phyloP scores from a whole-genome alignment of 2,329 filamentous ascomycete genomes.

The Aspergillus jensenii region DNA sequence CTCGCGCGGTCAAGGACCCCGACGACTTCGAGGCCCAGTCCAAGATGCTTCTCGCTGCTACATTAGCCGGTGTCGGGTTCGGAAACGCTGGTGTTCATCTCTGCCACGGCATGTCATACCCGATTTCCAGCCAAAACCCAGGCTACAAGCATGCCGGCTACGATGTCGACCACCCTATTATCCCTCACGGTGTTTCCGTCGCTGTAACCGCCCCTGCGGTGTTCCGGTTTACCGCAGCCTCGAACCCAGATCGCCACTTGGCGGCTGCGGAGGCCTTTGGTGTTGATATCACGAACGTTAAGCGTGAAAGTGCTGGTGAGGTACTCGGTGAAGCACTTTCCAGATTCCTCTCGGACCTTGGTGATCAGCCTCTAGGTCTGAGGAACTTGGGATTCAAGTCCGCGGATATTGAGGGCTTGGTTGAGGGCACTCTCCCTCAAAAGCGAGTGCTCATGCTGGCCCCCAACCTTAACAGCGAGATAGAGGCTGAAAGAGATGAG shows the following conservation, averaged over 20 bases:
- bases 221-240: slow-evolving; percentile 87
- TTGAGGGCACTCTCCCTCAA: slow-evolving; percentile 95
- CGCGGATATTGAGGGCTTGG: slow-evolving; percentile 75
- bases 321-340: slow-evolving; percentile 80
- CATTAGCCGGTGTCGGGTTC: slow-evolving; percentile 91
- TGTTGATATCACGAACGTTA: slow-evolving; percentile 82
- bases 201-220: slow-evolving; percentile 91
- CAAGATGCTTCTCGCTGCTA: slow-evolving; percentile 93
- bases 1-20: slow-evolving; percentile 79
- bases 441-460: slow-evolving; percentile 87
- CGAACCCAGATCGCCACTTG: slow-evolving; percentile 89
- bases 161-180: slow-evolving; percentile 71
- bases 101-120: slow-evolving; percentile 92
- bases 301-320: slow-evolving; percentile 84
- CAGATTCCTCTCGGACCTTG: slow-evolving; percentile 76
- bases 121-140: slow-evolving; percentile 92
- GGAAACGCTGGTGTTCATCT: slow-evolving; percentile 96
- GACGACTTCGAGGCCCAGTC: slow-evolving; percentile 91
- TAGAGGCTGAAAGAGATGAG: slow-evolving; percentile 70
- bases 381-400: slow-evolving; percentile 77
- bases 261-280: slow-evolving; percentile 88
- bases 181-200: slow-evolving; percentile 93
- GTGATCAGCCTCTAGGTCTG: slow-evolving; percentile 86
- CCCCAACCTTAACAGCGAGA: slow-evolving; percentile 71
- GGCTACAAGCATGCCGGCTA: slow-evolving; percentile 91